Evolutionary conservation across 352 stramenopile genomes (phyloP), one percentile per base, ranked within the genome.

Genomic region (Phytophthora chlamydospora): DNA sequence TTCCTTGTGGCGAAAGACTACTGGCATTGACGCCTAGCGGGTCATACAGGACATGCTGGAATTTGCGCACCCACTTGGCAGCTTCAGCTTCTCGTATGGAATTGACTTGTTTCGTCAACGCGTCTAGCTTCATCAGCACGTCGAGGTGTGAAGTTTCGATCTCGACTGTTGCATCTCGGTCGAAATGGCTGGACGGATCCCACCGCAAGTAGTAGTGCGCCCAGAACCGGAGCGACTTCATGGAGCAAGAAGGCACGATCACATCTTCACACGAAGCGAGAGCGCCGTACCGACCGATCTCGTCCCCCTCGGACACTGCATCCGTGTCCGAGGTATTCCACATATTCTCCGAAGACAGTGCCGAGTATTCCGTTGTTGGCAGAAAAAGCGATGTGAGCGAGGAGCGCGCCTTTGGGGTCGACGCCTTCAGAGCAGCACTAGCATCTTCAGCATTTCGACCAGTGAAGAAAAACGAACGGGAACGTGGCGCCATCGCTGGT

Each of bases 201-300:
- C 83, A 93, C 5, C 86, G 81, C 52, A 95, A 51, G 34, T 93
- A 95, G 54, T 93, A 95, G 13, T 82, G 73, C 11, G 76, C 71
- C 86, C 86, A 95, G 21, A 95, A 91, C 36, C 74, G 68, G 10
- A 95, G 60, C 33, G 80, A 75, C 24, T 89, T 90, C 13, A 89
- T 82, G 42, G 80, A 78, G 19, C 72, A 81, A 34, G 80, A 88
- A 19, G 84, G 86, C 8, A 90, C 68, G 14, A 95, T 80, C 34
- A 93, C 76, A 47, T 91, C 75, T 47, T 87, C 75, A 21, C 75
- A 75, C 3, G 65, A 68, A 1, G 60, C 60, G 19, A 75, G 65
- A 12, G 59, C 58, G 13, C 57, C 66, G 35, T 68, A 73, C 3
- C 75, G 58, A 49, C 68, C 74, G 12, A 72, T 59, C 5, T 79